Evolutionary conservation across 2,329 filamentous ascomycete species (phyloP).

Genomic region (Botrytis pseudocinerea): DNA sequence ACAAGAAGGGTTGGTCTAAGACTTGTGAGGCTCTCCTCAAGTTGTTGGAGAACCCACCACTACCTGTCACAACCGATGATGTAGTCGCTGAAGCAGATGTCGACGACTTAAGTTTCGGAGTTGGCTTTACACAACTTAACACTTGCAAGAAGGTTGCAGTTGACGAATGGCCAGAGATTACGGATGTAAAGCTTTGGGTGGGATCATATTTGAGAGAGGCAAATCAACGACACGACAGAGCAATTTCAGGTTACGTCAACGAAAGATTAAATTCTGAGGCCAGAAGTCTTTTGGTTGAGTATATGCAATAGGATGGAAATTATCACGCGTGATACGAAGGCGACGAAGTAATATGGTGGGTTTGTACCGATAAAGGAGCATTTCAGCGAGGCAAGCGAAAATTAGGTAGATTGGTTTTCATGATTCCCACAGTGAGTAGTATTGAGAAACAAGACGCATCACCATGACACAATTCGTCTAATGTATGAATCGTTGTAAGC

Average conservation of each 20-base stretch:
- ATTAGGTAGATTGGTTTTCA: constrained; percentile 22
- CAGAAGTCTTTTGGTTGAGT: constrained; percentile 48
- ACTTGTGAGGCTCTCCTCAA: constrained; percentile 89
- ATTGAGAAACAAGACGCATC: constrained; percentile 16
- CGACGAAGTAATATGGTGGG: constrained; percentile 17
- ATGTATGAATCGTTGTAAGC: background rate
- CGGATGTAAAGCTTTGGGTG: constrained; percentile 80
- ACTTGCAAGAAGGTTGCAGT: constrained; percentile 74
- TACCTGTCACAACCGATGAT: constrained; percentile 67
- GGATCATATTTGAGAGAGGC: constrained; percentile 63
- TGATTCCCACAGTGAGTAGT: constrained; percentile 23
- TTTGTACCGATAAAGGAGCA: constrained; percentile 23
- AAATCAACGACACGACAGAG: constrained; percentile 70
- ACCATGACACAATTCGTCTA: background rate
- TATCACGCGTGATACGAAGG: constrained; percentile 13
- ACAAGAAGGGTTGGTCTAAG: constrained; percentile 86
- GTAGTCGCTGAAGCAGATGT: constrained; percentile 84
- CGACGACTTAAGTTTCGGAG: constrained; percentile 91
- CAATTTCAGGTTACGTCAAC: constrained; percentile 68
- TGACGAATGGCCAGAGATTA: constrained; percentile 85
- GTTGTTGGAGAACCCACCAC: constrained; percentile 83
- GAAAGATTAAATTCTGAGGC: constrained; percentile 67
- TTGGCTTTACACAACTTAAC: constrained; percentile 91
- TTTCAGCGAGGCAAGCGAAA: constrained; percentile 22
- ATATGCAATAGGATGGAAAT: constrained; percentile 44